Evolutionary conservation across 2,329 filamentous ascomycete genomes (phyloP), one percentile per base, ranked within the genome.

Genomic region (Fusarium nurragi): DNA sequence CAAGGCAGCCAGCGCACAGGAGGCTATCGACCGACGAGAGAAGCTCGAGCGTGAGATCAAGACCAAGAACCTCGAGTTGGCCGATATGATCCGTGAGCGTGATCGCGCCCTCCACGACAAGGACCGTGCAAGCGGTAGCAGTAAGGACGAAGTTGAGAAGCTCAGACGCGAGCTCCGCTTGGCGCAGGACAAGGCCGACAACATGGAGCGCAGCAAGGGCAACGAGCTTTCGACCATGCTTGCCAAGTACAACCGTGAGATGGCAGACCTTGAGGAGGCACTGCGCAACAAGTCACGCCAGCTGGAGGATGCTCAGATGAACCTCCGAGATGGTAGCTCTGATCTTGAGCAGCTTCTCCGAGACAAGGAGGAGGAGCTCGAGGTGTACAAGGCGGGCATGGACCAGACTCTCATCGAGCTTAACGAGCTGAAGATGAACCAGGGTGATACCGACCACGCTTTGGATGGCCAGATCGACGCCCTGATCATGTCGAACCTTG

Each of bases 41-140:
- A 97, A 96, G 82, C 85, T 99, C 49, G 93, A 98, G 80, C 90
- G 94, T 30, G 95, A 99, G 80, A 91, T 99, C 76, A 99, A 99
- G 86, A 97, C 94, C 26, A 99, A 99, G 86, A 99, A 99, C 75
- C 83, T 99, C n/a, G 95, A 99, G 77, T 81, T 99, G 62, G 95
- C 95, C 28, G 93, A 98, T 76, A 98, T 99, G 95, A 99, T 99
- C 67, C 88, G 95, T 39, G 95, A 99, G 80, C 87, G 95, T 70
- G 95, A 99, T 74, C 88, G 95, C 65, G 95, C 95, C 26, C 80
- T 97, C 49, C 93, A 98, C 74, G 95, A 99, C 64, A 93, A 94
- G 76, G 95, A 99, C 75, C 88, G 95, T 53, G 81, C 90, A n/a
- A 87, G 84, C 48, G 95, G 95, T 46, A 91, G 88, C 51, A 94